Percentiles rank a stretch among this genome's conserved stretches.
These are phyloP conservation scores for Globisporangium radiosum DNA, from an alignment of 352 stramenopile species.

Conservation along the genomic window DNA sequence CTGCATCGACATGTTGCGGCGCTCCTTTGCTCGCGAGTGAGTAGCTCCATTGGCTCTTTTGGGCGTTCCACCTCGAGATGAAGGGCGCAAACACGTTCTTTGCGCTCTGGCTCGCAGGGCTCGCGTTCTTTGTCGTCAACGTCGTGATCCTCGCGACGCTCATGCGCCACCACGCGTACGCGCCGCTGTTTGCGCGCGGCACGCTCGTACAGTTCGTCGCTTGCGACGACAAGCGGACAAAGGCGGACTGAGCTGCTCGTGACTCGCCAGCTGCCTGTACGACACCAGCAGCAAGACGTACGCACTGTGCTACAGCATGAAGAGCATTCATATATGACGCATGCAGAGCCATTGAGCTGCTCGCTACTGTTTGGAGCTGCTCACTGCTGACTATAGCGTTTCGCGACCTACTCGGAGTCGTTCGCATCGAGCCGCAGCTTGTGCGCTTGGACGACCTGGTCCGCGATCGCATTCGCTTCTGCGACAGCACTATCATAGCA, in stretches of 20 bases:
- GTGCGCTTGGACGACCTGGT: slow-evolving; percentile 48
- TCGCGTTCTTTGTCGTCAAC: slow-evolving; percentile 89
- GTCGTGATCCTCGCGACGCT: slow-evolving; percentile 68
- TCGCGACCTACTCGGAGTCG: neutral
- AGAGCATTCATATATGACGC: too few species aligned
- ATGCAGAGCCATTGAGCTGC: too few species aligned
- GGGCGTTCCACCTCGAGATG: slow-evolving; percentile 89
- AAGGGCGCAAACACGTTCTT: slow-evolving; percentile 87
- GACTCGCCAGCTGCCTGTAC: too few species aligned
- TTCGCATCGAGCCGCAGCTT: slow-evolving; percentile 49
- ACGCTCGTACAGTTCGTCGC: slow-evolving; percentile 30
- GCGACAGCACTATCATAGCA: slow-evolving; percentile 51
- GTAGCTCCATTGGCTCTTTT: slow-evolving; percentile 86
- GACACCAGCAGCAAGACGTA: too few species aligned
- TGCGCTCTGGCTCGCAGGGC: slow-evolving; percentile 74
- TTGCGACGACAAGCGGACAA: neutral
- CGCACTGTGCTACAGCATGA: too few species aligned
- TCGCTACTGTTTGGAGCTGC: too few species aligned
- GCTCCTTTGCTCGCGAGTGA: neutral
- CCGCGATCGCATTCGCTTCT: slow-evolving; percentile 50
- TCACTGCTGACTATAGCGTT: too few species aligned
- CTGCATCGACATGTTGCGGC: too few species aligned
- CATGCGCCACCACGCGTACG: slow-evolving; percentile 57
- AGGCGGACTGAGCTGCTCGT: slow-evolving; percentile 2
- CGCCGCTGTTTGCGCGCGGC: slow-evolving; percentile 48